A percentile compares a stretch with the other conserved stretches of the same genome.
These are phyloP conservation scores for Aspergillus quadricinctus DNA, from an alignment of 2,329 filamentous ascomycete genomes.

Conservation along the genomic window DNA sequence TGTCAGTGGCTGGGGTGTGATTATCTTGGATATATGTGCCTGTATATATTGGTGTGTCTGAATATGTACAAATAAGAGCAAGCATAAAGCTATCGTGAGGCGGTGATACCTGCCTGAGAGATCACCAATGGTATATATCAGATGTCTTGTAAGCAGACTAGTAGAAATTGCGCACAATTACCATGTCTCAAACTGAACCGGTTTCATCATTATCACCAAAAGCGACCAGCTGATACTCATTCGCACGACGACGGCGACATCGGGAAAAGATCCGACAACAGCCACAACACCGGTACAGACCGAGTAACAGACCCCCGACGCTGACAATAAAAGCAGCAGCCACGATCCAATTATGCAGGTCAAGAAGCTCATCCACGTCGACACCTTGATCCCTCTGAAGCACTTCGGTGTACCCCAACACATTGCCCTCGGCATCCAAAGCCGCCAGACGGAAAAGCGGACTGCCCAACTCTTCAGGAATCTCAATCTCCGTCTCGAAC, in stretches of 20 bases:
- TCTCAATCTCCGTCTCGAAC: constrained; percentile 28
- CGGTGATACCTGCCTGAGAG: neutral
- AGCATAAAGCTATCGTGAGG: neutral
- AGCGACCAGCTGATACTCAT: constrained; percentile 13
- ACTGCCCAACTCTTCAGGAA: constrained; percentile 11
- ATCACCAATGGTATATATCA: neutral
- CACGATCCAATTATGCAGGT: constrained; percentile 12
- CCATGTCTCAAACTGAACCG: neutral
- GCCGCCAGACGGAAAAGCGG: constrained; percentile 18
- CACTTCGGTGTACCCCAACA: constrained; percentile 13
- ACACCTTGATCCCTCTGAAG: constrained; percentile 7
- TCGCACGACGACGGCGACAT: constrained; percentile 4
- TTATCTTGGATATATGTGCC: no score
- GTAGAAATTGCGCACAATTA: neutral
- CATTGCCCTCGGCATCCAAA: constrained; percentile 13
- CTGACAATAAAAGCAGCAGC: constrained; percentile 9
- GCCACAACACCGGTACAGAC: constrained; percentile 8
- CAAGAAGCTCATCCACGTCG: constrained; percentile 1
- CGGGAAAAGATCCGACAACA: constrained; percentile 2
- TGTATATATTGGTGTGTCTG: neutral
- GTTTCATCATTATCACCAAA: constrained; percentile 6
- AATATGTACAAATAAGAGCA: neutral
- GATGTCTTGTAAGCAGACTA: neutral
- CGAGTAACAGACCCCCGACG: constrained; percentile 10
- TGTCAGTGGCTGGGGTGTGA: no score